A percentile compares a stretch with the other conserved stretches of the same genome.
phyloP scores from a whole-genome alignment of 139 green algal genomes.

The Chlorella ohadii region DNA sequence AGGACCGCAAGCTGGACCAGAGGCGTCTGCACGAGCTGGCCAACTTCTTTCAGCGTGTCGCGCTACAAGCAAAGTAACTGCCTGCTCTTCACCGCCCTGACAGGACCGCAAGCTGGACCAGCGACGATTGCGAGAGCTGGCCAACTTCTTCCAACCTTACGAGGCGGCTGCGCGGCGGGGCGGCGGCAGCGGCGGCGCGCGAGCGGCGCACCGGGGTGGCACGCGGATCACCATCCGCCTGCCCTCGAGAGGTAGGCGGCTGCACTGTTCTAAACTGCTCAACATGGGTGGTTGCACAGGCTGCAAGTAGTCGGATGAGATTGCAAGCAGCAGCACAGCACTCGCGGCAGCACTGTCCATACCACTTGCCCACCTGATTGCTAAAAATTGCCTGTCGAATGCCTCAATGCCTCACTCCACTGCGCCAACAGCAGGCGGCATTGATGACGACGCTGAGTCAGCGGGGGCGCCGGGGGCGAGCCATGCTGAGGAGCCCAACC shows the following conservation, averaged over 20 bases:
- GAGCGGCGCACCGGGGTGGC: neutral
- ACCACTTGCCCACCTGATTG: too few relatives aligned
- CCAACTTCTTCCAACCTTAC: constrained; percentile 49
- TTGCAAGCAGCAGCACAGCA: too few relatives aligned
- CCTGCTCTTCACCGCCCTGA: too few relatives aligned
- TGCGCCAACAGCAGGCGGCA: constrained; percentile 1
- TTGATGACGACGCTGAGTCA: constrained; percentile 47
- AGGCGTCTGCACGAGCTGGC: constrained; percentile 63
- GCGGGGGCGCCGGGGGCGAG: constrained; percentile 36
- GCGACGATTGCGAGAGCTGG: constrained; percentile 63
- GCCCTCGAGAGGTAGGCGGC: neutral
- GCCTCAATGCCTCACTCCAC: too few relatives aligned
- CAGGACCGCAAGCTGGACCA: constrained; percentile 53
- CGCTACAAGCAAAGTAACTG: too few relatives aligned
- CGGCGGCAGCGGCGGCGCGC: neutral
- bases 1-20: constrained; percentile 52
- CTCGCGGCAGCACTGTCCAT: too few relatives aligned
- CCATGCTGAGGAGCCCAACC: constrained; percentile 48
- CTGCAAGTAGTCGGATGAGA: too few relatives aligned
- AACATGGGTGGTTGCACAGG: too few relatives aligned
- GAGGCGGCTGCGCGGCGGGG: constrained; percentile 18
- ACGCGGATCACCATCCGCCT: constrained; percentile 12
- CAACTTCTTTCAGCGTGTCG: constrained; percentile 60
- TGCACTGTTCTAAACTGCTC: neutral
- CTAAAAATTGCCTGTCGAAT: too few relatives aligned